Conservation (phyloP, 163 green algal species). For the Scenedesmus sp. region DNA sequence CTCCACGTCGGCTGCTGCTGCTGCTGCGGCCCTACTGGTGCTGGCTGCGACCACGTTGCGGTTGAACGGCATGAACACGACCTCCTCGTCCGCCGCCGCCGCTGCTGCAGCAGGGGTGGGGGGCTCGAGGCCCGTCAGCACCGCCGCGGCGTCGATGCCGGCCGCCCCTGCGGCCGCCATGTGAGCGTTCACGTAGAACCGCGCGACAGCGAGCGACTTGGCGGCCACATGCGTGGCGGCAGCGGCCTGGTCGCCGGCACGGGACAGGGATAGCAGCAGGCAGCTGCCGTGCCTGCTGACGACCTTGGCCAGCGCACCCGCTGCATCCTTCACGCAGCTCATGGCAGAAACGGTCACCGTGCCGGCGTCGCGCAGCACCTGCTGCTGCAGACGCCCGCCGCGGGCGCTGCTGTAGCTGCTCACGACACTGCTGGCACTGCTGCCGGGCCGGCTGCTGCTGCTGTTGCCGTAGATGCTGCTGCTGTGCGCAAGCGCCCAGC, state of each 20-base stretch:
- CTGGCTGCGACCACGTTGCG: neutral
- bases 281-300: slow-evolving; percentile 43
- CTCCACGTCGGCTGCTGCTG: slow-evolving; percentile 12
- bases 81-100: slow-evolving; percentile 40
- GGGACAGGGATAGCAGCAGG: slow-evolving; percentile 41
- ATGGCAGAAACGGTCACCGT: slow-evolving; percentile 50
- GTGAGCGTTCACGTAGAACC: slow-evolving; percentile 55
- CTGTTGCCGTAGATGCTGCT: slow-evolving; percentile 3
- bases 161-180: slow-evolving; percentile 48
- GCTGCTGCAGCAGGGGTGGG: neutral
- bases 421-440: slow-evolving; percentile 38
- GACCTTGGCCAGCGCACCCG: slow-evolving; percentile 54
- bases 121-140: slow-evolving; percentile 19
- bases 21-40: slow-evolving; percentile 13
- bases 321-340: slow-evolving; percentile 50
- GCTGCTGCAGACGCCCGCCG: neutral
- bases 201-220: slow-evolving; percentile 53
- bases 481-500: neutral
- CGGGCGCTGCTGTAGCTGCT: neutral
- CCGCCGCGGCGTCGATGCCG: slow-evolving; percentile 38
- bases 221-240: slow-evolving; percentile 49
- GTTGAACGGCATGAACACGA: slow-evolving; percentile 53
- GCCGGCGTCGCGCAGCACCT: neutral
- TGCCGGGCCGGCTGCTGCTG: slow-evolving; percentile 45
- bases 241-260: neutral